These are phyloP conservation scores for Hanseniaspora mollemarum DNA, from an alignment of 805 yeast genomes.

Conservation along the genomic window DNA sequence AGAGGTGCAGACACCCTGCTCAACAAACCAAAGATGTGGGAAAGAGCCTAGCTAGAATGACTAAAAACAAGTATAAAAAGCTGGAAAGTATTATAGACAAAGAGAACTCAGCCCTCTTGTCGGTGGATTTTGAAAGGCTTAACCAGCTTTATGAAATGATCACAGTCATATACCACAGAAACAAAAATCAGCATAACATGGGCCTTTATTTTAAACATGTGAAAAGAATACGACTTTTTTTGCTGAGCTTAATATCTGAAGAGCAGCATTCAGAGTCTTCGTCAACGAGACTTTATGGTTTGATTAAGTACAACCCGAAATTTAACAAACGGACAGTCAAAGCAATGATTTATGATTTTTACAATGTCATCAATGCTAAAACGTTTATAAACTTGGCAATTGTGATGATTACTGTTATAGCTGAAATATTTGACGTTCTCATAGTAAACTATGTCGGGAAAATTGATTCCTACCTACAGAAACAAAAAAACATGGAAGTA, in stretches of 20 bases:
- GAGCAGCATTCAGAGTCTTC: background rate
- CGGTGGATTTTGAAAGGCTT: slow-evolving; percentile 18
- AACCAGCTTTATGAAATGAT: slow-evolving; percentile 46
- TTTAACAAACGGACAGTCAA: slow-evolving; percentile 1
- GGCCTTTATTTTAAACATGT: slow-evolving; percentile 70
- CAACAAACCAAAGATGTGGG: background rate
- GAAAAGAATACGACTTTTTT: slow-evolving; percentile 49
- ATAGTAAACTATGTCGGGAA: background rate
- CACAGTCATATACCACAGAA: slow-evolving; percentile 57
- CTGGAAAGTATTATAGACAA: background rate
- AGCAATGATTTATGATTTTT: slow-evolving; percentile 3
- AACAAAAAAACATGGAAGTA: background rate
- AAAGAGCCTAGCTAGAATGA: background rate
- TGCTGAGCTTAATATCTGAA: slow-evolving; percentile 16
- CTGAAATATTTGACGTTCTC: slow-evolving; percentile 1
- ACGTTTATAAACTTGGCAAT: slow-evolving; percentile 11
- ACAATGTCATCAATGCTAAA: slow-evolving; percentile 11
- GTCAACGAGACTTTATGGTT: background rate
- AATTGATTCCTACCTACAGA: background rate
- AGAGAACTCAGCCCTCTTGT: background rate
- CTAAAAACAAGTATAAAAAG: slow-evolving; percentile 7
- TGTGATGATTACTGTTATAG: slow-evolving; percentile 4
- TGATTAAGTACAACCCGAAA: background rate
- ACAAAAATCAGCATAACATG: slow-evolving; percentile 62
- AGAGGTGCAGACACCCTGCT: no score